A percentile compares a stretch with the other conserved stretches of the same genome.
phyloP scores from a whole-genome alignment of 2,329 filamentous ascomycete species.

The Botrytis sinoallii region DNA sequence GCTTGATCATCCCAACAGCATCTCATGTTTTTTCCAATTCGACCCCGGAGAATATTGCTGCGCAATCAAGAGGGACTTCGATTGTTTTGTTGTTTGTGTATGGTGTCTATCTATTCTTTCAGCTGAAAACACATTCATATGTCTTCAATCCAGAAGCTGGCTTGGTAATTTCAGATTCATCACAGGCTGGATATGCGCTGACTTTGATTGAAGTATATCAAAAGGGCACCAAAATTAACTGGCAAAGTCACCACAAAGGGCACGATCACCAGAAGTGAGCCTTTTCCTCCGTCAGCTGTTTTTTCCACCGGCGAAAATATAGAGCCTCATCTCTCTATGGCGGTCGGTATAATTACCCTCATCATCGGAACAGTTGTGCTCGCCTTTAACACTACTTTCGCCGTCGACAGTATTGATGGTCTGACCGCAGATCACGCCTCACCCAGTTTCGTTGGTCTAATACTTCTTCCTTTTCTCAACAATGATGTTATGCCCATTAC shows the following conservation, averaged over 20 bases:
- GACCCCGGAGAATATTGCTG: not conserved
- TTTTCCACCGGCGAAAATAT: not conserved
- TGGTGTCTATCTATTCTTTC: not conserved
- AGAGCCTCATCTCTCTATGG: not conserved
- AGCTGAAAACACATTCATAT: constrained; percentile 6
- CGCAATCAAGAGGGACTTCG: not conserved
- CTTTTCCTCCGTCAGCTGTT: not conserved
- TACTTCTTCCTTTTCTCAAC: constrained; percentile 72
- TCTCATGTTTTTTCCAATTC: constrained; percentile 54
- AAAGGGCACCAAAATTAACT: constrained; percentile 39
- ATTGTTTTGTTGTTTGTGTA: constrained; percentile 36
- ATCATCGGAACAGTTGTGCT: constrained; percentile 1
- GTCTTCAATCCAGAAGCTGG: not conserved
- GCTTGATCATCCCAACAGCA: constrained; percentile 84
- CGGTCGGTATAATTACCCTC: not conserved
- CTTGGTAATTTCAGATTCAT: not conserved
- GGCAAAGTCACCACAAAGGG: constrained; percentile 65
- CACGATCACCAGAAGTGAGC: not conserved
- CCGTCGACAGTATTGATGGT: constrained; percentile 69
- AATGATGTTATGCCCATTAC: constrained; percentile 76
- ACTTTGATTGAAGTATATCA: constrained; percentile 25
- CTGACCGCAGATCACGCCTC: constrained; percentile 65
- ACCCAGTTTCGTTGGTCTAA: constrained; percentile 74
- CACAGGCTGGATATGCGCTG: constrained; percentile 36
- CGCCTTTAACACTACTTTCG: constrained; percentile 49